Conservation (phyloP, 208 protist species). For the Acanthamoeba royreba region DNA sequence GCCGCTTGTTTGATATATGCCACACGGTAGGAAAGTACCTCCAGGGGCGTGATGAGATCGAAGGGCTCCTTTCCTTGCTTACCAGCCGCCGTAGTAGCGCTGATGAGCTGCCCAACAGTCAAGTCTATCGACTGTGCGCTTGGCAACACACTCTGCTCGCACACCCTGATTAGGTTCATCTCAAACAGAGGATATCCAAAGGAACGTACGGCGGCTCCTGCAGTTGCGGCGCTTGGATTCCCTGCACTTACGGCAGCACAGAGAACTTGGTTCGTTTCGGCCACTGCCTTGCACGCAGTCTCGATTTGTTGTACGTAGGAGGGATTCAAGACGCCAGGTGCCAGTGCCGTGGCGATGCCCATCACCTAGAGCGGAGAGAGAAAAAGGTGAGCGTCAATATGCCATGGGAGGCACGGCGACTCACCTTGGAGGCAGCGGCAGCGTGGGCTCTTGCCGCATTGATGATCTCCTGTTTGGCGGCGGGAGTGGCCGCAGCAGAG, state of each 20-base stretch:
- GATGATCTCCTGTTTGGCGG: neutral
- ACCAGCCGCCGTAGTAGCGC: neutral
- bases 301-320: neutral
- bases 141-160: neutral
- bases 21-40: too few relatives aligned
- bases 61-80: slow-evolving; percentile 7
- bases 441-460: neutral
- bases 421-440: neutral
- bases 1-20: too few relatives aligned
- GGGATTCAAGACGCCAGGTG: neutral
- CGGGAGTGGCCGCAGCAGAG: neutral
- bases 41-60: slow-evolving; percentile 31
- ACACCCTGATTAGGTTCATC: neutral
- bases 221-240: neutral
- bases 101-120: neutral
- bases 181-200: neutral
- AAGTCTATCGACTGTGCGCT: neutral
- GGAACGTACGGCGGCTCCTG: neutral
- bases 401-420: too few relatives aligned
- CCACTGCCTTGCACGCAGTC: neutral
- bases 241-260: neutral
- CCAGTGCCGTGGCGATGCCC: neutral
- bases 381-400: too few relatives aligned
- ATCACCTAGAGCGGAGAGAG: neutral
- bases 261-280: neutral